phyloP scores from a whole-genome alignment of 768 basidiomycete species.

The Boletus subcaerulescens region DNA sequence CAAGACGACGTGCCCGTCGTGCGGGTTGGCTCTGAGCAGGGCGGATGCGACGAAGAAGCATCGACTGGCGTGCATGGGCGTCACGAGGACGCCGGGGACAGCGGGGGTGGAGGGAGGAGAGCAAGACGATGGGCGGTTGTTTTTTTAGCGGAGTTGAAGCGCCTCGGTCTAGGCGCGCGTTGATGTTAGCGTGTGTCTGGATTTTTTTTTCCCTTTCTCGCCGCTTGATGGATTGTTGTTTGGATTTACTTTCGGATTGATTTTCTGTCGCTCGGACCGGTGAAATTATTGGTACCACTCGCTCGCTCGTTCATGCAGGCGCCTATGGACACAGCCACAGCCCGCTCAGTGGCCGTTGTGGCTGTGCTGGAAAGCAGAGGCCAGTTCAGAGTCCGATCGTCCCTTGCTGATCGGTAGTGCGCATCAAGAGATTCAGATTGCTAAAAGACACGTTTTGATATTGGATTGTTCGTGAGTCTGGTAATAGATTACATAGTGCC shows the following conservation, averaged over 20 bases:
- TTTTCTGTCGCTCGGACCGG: too few species aligned
- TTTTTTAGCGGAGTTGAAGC: slow-evolving; percentile 15
- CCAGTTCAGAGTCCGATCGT: too few species aligned
- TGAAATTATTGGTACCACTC: too few species aligned
- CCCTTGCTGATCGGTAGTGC: too few species aligned
- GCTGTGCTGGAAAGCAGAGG: too few species aligned
- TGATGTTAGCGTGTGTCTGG: neutral
- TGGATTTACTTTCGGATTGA: too few species aligned
- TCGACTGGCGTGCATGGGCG: slow-evolving; percentile 7
- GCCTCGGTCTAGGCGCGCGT: neutral
- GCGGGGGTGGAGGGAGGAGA: neutral
- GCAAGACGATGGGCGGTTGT: slow-evolving; percentile 1
- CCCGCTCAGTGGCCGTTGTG: too few species aligned
- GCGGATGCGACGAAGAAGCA: slow-evolving; percentile 27
- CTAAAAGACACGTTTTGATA: neutral
- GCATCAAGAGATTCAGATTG: too few species aligned
- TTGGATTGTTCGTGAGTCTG: slow-evolving; percentile 9
- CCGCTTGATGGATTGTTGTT: too few species aligned
- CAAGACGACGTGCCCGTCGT: slow-evolving; percentile 16
- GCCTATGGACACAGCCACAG: too few species aligned
- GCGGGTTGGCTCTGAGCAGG: slow-evolving; percentile 19
- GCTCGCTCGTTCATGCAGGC: too few species aligned
- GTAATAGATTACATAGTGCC: slow-evolving; percentile 25
- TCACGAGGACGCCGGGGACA: neutral
- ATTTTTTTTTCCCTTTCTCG: too few species aligned